Evolutionary conservation across 2,329 filamentous ascomycete species (phyloP).

Genomic region (Pseudocercospora fuligena): DNA sequence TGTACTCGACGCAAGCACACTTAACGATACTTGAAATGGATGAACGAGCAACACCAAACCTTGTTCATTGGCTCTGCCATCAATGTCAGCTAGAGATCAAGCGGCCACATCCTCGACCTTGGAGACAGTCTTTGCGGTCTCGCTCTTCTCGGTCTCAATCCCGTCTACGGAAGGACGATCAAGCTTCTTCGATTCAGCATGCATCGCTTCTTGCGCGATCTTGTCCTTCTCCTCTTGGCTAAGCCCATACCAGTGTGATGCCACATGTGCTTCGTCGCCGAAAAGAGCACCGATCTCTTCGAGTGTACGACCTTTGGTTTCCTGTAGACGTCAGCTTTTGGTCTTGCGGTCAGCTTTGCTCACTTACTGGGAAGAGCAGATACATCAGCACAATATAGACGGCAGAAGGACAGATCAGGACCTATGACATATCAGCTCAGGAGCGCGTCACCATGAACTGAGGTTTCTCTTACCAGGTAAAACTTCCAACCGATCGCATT

Average conservation of each 20-base stretch:
- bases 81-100: not conserved
- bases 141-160: not conserved
- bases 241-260: conserved; percentile 32
- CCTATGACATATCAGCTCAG: conserved; percentile 14
- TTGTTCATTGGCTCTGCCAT: not conserved
- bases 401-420: conserved; percentile 44
- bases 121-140: not conserved
- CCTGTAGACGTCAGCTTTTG: conserved; percentile 18
- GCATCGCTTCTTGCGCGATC: conserved; percentile 28
- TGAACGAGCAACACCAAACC: not conserved
- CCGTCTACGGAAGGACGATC: not conserved
- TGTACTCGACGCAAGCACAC: not conserved
- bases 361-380: conserved; percentile 25
- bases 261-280: conserved; percentile 33
- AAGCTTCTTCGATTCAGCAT: not conserved
- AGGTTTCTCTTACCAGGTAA: conserved; percentile 49
- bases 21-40: not conserved
- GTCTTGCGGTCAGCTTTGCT: no score
- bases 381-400: conserved; percentile 33
- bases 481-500: conserved; percentile 48
- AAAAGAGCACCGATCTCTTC: conserved; percentile 50
- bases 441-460: not conserved
- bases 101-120: not conserved
- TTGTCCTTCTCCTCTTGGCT: conserved; percentile 30
- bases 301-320: conserved; percentile 37